Evolutionary conservation across 805 yeast species (phyloP), one percentile per base, ranked within the genome.

Genomic region (Suhomyces tanzawaensis): DNA sequence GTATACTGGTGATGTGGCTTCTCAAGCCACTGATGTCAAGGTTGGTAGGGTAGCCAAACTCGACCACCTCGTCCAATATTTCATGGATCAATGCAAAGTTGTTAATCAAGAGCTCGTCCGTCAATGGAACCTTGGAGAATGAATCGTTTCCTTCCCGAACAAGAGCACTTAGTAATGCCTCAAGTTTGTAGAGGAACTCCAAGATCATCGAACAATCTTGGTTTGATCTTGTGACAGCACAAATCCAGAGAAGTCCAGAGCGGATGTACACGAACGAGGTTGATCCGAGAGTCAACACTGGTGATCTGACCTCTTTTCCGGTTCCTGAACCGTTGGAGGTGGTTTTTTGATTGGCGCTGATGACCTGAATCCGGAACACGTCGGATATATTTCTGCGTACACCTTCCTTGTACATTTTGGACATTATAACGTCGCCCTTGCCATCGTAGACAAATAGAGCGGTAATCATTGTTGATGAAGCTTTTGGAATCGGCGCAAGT

Each of bases 341-440:
- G 35, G 18, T 36, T 30, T 55, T 53, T 21, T 55, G 46, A 21
- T 49, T 69, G 40, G 82, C 75, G 37, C 85, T 71, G 29, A 91
- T 87, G 19, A 91, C 96, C 55, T 91, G 96, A 38, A 89, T 82
- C n/a, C 96, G 75, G 54, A 91, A 91, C 21, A 89, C 86, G 49
- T 90, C 97, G 13, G 93, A 71, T 15, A 90, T 80, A 38, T 84
- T 84, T 36, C 91, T 64, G 48, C 86, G 79, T 39, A 88, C 77
- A 2, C 90, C 87, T 38, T 84, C 88, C 40, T 82, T 73, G 58
- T 81, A 82, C 25, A 85, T 55, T 37, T 85, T 77, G 16, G 93
- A 81, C 36, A 90, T 77, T 29, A 91, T 66, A 15, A 88, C 79
- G 56, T 90, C 97, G 4, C 97, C 98, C 42, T 83, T 79, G 37